Evolutionary conservation across 2,329 filamentous ascomycete genomes (phyloP), one percentile per base, ranked within the genome.

Genomic region (Xenoacremonium recifei): DNA sequence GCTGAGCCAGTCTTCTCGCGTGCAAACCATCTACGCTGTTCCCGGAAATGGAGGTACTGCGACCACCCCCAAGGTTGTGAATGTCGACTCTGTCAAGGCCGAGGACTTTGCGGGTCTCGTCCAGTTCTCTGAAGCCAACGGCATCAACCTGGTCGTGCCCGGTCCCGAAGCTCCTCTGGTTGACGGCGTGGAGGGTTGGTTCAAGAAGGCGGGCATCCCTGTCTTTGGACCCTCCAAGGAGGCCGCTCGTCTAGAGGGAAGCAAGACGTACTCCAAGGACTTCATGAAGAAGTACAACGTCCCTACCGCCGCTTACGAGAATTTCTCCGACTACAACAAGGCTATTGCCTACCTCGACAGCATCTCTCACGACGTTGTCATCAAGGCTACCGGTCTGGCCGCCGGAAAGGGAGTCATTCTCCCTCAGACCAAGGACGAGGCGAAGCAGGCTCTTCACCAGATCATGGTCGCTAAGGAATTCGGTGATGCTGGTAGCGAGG

Each of bases 371-470:
- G 75, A 84, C 51, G 80, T 95, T 33, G 92, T 97, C 37, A 92
- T 99, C 74, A 99, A 97, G 72, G 93, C 92, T 4, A 87, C 83
- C 39, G 93, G 93, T 13, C 74, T 97, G 39, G 93, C 93, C 21
- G 93, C 88, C 44, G 93, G 93, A 36, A 99, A 99, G 70, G 93
- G 93, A 51, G 93, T 99, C 46, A 88, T 97, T 39, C 87, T 96
- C 50, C 91, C 91, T 4, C 73, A 80, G 44, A 84, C 79, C 21
- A 91, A 89, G 64, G 79, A 88, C 49, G 91, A 97, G 67, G 92
- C 91, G 38, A 84, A 87, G 50, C 72, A 79, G 35, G 92, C 87
- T 0, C 75, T 99, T 37, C 85, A 85, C 61, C 84, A 90, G 50
- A 96, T 97, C 55, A 97, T 99, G 92, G 70, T 92, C 27, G 80